Base-by-base conservation (phyloP, 2,329 filamentous ascomycete species). In the Lecanicillium sp. region DNA sequence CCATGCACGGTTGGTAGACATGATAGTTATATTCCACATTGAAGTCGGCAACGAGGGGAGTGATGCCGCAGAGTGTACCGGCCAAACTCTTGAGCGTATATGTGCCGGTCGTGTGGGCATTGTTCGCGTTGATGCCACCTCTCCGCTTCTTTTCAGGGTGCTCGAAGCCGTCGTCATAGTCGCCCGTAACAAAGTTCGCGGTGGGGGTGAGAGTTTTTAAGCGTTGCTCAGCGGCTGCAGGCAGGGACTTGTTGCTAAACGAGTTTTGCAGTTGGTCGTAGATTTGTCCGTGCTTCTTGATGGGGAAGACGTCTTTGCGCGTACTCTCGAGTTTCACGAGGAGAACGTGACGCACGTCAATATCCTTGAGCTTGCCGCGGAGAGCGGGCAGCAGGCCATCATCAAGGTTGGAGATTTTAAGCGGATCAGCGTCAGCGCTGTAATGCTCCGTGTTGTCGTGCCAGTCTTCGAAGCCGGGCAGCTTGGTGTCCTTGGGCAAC, bases 261-360 rank as follows among this genome's bases (percentile, higher is more conserved):
- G 61, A 62, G 2, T 56, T 46, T 3, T 50, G 44, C 1, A 62
- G 52, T 2, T 56, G 57, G 4, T 61, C 50, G 44, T 56, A 61
- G 14, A 67, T 60, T 27, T 62, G 43, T 5, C 59, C 61, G 2
- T 57, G 51, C 40, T 62, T 62, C 28, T 66, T 65, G 18, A 69
- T 46, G 0, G 66, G 66, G 18, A 69, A 69, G 3, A 69, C 58
- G 36, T 69, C 66, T 4, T 61, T 61, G 15, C 66, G 57, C 0
- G 64, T 68, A 31, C 65, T 68, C 39, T 69, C 66, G 3, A 69
- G 51, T n/a, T 65, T 56, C 3, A 69, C 39, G n/a, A 68, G 44
- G 11, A 69, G 48, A 4, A 69, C 53, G 40, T 69, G 64, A 34
- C 64, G 64, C 39, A 69, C 61, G 9, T 57, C 55, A 6, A 66